Evolutionary conservation across 768 basidiomycete species (phyloP), one percentile per base, ranked within the genome.

Genomic region (Amanita phalloides): DNA sequence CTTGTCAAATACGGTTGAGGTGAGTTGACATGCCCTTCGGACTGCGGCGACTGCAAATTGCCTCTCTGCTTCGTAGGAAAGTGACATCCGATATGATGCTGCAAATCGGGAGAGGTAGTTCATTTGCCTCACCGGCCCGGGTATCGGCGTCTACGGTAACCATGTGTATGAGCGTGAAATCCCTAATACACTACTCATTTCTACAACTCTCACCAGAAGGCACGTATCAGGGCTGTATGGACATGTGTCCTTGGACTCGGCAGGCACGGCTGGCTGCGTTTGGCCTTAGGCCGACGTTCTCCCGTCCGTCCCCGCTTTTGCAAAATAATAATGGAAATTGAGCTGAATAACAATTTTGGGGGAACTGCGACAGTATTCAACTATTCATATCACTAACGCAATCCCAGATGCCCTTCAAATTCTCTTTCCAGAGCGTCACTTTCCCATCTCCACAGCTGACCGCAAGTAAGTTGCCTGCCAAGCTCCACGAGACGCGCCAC

Each of bases 351-450:
- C 23, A 25, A 25, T 4, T 25, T 4, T 4, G 23, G 2, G 8
- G 9, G 30, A 28, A 9, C 8, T 8, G 10, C 9, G 17, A 17
- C 17, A 17, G 17, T 17, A 17, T 23, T 69, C 75, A 95, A 63
- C 89, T 90, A 54, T 84, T 84, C 79, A 96, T 84, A 61, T 98
- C 93, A 61, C 86, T 93, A 51, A 98, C 90, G 64, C 93, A 94
- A 68, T 98, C 96, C 90, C 94, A 99, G 17, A 76, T 72, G n/a
- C 90, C 90, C 61, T 87, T 88, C 61, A 96, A 68, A 64, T 90
- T 94, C 71, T 99, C 96, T 68, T 99, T 99, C 95, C 96, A 99
- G 46, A 97, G 71, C 6, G 89, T 92, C 20, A 99, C 95, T 68
- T 96, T 97, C 10, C 96, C 95, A 62, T 99, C 96, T 8, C 93